These are phyloP conservation scores for Isatis lusitanica DNA, from an alignment of 441 rosid genomes.

Conservation along the genomic window DNA sequence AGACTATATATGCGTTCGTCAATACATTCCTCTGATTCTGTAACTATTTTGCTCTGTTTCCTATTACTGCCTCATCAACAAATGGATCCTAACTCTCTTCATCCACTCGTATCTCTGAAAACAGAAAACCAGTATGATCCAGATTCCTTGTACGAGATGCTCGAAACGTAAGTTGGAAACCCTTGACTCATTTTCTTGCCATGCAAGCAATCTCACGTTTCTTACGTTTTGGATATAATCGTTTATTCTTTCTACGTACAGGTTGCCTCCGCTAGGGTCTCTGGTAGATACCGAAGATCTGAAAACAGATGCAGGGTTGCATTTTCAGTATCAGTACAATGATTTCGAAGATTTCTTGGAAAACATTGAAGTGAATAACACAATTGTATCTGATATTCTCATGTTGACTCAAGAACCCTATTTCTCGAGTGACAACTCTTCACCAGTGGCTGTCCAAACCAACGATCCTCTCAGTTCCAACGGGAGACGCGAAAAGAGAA, in stretches of 20 bases:
- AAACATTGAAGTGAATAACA: conserved; percentile 7
- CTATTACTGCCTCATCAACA: no score
- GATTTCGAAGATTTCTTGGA: conserved; percentile 30
- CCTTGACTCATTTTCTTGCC: conserved; percentile 8
- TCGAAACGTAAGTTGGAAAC: conserved; percentile 16
- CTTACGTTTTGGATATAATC: not conserved
- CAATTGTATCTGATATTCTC: conserved; percentile 8
- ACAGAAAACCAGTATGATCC: not conserved
- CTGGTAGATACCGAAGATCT: conserved; percentile 21
- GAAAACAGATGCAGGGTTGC: not conserved
- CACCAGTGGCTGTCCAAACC: conserved; percentile 2
- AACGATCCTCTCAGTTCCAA: not conserved
- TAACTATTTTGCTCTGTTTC: no score
- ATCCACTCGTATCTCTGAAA: no score
- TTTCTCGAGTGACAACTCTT: not conserved
- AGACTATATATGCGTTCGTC: conserved; percentile 13
- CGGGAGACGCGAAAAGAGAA: conserved; percentile 13
- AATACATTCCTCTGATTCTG: no score
- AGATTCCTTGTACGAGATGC: conserved; percentile 28
- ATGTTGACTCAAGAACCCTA: conserved; percentile 28
- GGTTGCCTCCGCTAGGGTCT: conserved; percentile 37
- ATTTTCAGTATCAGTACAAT: conserved; percentile 12
- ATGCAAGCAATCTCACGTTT: not conserved
- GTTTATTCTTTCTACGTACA: conserved; percentile 1
- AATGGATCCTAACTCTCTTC: no score